phyloP scores from a whole-genome alignment of 129 eudicot genomes.

The Glebionis coronaria region DNA sequence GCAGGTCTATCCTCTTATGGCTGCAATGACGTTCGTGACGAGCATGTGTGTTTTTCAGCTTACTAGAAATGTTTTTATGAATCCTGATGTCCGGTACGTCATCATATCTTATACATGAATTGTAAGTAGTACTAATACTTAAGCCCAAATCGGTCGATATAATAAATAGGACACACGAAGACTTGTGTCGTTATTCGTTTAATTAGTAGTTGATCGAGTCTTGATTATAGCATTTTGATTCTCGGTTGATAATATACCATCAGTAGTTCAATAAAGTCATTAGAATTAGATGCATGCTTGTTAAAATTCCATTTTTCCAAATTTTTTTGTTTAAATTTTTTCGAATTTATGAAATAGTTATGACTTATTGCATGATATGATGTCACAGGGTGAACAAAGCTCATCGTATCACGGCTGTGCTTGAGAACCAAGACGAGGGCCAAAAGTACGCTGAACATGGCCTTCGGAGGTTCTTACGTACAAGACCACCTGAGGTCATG shows the following conservation, averaged over 20 bases:
- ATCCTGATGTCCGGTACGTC: slow-evolving; percentile 85
- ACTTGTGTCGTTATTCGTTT: too few relatives aligned
- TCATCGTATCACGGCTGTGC: slow-evolving; percentile 61
- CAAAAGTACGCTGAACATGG: slow-evolving; percentile 74
- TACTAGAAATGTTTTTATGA: slow-evolving; percentile 67
- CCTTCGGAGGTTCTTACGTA: slow-evolving; percentile 74
- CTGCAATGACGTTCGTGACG: slow-evolving; percentile 86
- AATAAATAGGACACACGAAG: too few relatives aligned
- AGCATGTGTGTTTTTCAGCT: slow-evolving; percentile 84
- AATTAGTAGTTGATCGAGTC: too few relatives aligned
- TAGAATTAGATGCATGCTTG: not conserved
- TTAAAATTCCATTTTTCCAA: not conserved
- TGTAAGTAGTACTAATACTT: too few relatives aligned
- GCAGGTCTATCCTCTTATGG: slow-evolving; percentile 91
- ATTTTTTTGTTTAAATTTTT: not conserved
- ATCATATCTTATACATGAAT: too few relatives aligned
- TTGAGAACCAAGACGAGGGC: slow-evolving; percentile 82
- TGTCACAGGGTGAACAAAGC: slow-evolving; percentile 58
- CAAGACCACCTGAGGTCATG: slow-evolving; percentile 83
- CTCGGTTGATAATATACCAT: too few relatives aligned
- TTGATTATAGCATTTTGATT: not conserved
- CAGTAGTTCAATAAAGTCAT: too few relatives aligned
- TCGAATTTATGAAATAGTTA: not conserved
- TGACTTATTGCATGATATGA: too few relatives aligned
- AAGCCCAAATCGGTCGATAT: too few relatives aligned